These are phyloP conservation scores for Saxophila tyrrhenica DNA, from an alignment of 495 filamentous ascomycete species.

Conservation along the genomic window DNA sequence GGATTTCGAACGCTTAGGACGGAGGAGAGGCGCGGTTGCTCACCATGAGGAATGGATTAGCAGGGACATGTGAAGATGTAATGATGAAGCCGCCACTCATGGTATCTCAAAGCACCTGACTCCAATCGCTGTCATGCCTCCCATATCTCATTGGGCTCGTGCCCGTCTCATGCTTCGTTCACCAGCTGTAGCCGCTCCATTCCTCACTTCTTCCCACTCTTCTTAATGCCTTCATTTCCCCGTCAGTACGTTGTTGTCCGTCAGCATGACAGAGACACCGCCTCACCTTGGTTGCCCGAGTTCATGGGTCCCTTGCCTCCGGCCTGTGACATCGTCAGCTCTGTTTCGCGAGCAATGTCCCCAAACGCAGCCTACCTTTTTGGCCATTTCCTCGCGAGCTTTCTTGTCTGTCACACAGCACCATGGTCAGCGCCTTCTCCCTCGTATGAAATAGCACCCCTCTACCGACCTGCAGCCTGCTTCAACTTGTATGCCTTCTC, in stretches of 20 bases:
- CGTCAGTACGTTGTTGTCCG: background rate
- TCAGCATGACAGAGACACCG: background rate
- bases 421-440: background rate
- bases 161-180: background rate
- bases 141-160: background rate
- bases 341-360: no score
- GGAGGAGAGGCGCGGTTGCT: background rate
- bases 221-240: conserved; percentile 55
- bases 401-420: conserved; percentile 32
- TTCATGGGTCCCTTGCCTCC: conserved; percentile 48
- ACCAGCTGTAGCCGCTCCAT: background rate
- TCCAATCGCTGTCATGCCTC: background rate
- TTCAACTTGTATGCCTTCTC: conserved; percentile 30
- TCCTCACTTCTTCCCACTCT: conserved; percentile 70
- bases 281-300: conserved; percentile 54
- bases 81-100: background rate
- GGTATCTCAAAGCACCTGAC: background rate
- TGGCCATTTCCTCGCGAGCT: conserved; percentile 28
- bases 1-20: background rate
- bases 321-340: no score
- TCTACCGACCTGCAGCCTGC: conserved; percentile 24
- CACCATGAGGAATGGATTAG: no score
- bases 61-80: background rate
- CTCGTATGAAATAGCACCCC: background rate
- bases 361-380: no score